Evolutionary conservation across 2,329 filamentous ascomycete species (phyloP).

Genomic region (Fusarium nelsonii): DNA sequence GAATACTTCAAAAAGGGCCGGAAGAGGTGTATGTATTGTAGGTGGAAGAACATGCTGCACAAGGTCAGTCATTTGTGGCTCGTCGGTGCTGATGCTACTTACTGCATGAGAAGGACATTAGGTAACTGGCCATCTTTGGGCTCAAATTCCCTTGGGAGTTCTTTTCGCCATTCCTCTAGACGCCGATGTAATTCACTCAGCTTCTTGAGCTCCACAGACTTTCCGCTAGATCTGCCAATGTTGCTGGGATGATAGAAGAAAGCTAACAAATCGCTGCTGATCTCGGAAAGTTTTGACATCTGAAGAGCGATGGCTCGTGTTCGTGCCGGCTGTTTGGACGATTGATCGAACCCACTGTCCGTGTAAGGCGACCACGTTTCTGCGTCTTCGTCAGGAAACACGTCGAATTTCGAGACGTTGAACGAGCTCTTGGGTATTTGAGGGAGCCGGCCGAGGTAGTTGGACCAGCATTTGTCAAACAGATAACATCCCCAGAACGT

Average conservation of each 20-base stretch:
- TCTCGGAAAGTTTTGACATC: slow-evolving; percentile 87
- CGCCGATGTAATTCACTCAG: slow-evolving; percentile 91
- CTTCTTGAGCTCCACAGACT: slow-evolving; percentile 88
- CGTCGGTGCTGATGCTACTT: slow-evolving; percentile 58
- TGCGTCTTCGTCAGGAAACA: slow-evolving; percentile 89
- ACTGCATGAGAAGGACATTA: slow-evolving; percentile 85
- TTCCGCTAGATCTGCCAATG: slow-evolving; percentile 74
- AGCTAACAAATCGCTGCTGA: slow-evolving; percentile 88
- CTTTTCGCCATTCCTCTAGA: slow-evolving; percentile 88
- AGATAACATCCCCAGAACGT: slow-evolving; percentile 98
- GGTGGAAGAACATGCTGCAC: slow-evolving; percentile 93
- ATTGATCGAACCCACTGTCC: slow-evolving; percentile 80
- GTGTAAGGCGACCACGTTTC: slow-evolving; percentile 90
- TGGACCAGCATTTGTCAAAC: slow-evolving; percentile 99
- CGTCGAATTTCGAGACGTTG: slow-evolving; percentile 88
- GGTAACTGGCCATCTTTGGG: slow-evolving; percentile 90
- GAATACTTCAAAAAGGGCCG: slow-evolving; percentile 94
- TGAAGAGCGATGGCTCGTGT: slow-evolving; percentile 86
- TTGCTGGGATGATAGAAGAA: slow-evolving; percentile 90
- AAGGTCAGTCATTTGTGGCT: slow-evolving; percentile 17
- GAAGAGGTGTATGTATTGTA: slow-evolving; percentile 96
- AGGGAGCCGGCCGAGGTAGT: slow-evolving; percentile 91
- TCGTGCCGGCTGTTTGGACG: slow-evolving; percentile 81
- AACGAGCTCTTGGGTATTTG: slow-evolving; percentile 84
- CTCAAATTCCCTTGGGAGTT: slow-evolving; percentile 87